These are phyloP conservation scores for Ganoderma sinense DNA, from an alignment of 1,284 basidiomycete genomes.

Conservation along the genomic window DNA sequence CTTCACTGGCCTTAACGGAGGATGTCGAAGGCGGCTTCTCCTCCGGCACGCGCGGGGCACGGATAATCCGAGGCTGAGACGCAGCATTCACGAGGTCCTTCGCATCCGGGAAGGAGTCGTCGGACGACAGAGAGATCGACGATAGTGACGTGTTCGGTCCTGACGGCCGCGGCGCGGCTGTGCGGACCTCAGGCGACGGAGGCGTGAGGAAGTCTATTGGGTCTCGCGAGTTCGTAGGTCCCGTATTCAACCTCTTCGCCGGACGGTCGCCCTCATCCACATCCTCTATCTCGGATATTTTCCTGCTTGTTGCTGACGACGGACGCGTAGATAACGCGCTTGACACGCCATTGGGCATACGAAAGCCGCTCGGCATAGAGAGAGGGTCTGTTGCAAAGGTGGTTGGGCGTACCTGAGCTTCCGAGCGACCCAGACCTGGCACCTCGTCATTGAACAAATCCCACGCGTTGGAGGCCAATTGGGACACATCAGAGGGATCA, in stretches of 20 bases:
- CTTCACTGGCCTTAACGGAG: conserved; percentile 24
- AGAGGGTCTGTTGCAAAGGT: conserved; percentile 59
- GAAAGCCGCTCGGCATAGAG: conserved; percentile 66
- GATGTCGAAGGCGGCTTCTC: conserved; percentile 27
- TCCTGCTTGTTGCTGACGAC: conserved; percentile 43
- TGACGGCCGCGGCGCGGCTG: conserved; percentile 57
- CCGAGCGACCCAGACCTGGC: conserved; percentile 46
- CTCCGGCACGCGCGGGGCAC: conserved; percentile 47
- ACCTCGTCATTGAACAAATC: conserved; percentile 45
- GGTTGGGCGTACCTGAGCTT: conserved; percentile 44
- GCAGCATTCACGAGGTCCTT: conserved; percentile 50
- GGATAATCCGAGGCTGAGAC: conserved; percentile 60
- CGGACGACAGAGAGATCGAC: conserved; percentile 55
- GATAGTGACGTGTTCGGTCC: conserved; percentile 47
- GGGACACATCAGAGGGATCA: conserved; percentile 50
- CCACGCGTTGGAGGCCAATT: conserved; percentile 46
- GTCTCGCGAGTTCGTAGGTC: conserved; percentile 45
- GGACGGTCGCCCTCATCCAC: conserved; percentile 65
- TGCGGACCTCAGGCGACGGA: conserved; percentile 63
- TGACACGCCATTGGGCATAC: conserved; percentile 47
- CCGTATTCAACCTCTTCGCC: conserved; percentile 70
- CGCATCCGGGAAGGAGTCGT: conserved; percentile 66
- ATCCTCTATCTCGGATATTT: conserved; percentile 45
- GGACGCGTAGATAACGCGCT: conserved; percentile 59
- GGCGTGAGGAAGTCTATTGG: conserved; percentile 53